A percentile compares a stretch with the other conserved stretches of the same genome.
phyloP scores from a whole-genome alignment of 305 asterid species.

The Petunia hybrid region DNA sequence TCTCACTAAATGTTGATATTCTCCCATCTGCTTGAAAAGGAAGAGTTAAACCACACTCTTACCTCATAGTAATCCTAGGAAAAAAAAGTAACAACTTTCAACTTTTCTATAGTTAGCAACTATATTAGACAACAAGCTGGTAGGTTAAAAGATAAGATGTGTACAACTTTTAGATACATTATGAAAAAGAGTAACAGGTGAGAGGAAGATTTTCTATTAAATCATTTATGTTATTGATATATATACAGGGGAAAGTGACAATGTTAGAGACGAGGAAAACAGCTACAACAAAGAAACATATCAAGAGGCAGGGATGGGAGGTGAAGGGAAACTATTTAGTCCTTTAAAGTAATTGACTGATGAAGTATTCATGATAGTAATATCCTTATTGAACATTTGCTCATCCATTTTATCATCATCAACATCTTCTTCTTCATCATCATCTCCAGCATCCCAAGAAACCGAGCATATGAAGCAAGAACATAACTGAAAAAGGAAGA shows the following conservation, averaged over 20 bases:
- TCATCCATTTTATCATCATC: conserved; percentile 7
- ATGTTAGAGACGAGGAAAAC: neutral
- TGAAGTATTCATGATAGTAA: neutral
- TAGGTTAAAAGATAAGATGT: neutral
- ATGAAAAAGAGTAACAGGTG: neutral
- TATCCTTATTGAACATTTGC: neutral
- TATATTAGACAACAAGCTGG: neutral
- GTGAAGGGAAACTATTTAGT: conserved; percentile 9
- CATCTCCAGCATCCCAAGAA: conserved; percentile 9
- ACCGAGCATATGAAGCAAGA: conserved; percentile 31
- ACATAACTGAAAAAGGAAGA: conserved; percentile 1
- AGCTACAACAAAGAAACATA: neutral
- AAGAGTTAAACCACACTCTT: neutral
- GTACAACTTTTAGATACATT: neutral
- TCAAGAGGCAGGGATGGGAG: neutral
- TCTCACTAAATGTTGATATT: too few species aligned
- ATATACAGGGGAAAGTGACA: neutral
- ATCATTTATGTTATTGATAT: neutral
- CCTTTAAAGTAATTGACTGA: conserved; percentile 11
- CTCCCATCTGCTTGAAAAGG: neutral
- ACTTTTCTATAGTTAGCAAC: neutral
- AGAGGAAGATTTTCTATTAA: neutral
- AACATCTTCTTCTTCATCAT: neutral
- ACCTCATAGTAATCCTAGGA: neutral
- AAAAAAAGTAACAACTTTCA: neutral